Evolutionary conservation across 495 filamentous ascomycete genomes (phyloP), one percentile per base, ranked within the genome.

Genomic region (Cudoniella acicularis): DNA sequence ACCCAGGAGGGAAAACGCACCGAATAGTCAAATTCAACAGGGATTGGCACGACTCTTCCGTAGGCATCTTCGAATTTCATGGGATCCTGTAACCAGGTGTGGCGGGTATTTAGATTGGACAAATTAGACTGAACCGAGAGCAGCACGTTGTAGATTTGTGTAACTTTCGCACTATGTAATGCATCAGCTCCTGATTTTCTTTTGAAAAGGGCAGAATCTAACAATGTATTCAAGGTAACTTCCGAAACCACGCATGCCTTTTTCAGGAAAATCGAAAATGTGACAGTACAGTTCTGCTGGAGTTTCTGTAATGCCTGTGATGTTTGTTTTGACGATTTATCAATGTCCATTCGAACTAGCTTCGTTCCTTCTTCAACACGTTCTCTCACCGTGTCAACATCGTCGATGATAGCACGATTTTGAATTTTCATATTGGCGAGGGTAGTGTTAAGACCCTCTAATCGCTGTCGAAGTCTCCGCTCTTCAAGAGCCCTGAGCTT

Each of bases 71-170:
- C 49, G 2, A 22, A 36, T 49, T 30, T 11, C 56, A 59, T 51
- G 10, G 48, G 56, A 47, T 52, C 47, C 27, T 59, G 56, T 17
- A 59, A 20, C 47, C 47, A 59, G 8, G 56, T 59, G 26, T 59
- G 56, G 3, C n/a, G 3, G 22, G 23, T 52, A 45, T 43, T 27
- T 20, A 41, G 40, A 4, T 11, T 16, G 24, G 40, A 56, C n/a
- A 56, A 10, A 56, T 18, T 4, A 27, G 40, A 3, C 16, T 18
- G 21, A 26, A 56, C 2, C 20, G 2, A 56, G 6, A 56, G 40
- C 4, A 56, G 2, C n/a, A 21, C 10, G 16, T 56, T 56, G 18
- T 48, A 56, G 18, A 55, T 55, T 25, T 55, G 30, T 3, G 36
- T 4, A 1, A 56, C 24, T 41, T 25, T 56, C 2, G 40, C n/a